Percentiles rank a stretch among this genome's conserved stretches.
These are phyloP conservation scores for Rubroboletus pulcherrimus DNA, from an alignment of 768 basidiomycete genomes.

Conservation along the genomic window DNA sequence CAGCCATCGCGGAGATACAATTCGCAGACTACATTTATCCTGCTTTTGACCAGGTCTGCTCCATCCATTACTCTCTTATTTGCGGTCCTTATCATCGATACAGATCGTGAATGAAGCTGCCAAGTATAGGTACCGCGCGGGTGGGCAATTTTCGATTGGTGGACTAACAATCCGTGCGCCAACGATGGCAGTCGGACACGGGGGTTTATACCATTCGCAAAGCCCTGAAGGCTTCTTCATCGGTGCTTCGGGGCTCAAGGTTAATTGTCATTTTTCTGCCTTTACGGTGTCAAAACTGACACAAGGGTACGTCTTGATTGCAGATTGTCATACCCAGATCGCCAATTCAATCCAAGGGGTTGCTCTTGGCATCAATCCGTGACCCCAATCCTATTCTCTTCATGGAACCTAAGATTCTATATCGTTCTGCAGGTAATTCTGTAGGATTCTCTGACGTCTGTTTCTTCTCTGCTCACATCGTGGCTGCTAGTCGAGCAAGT, in stretches of 20 bases:
- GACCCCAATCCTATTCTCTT: conserved; percentile 94
- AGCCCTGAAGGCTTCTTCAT: conserved; percentile 94
- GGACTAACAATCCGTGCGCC: conserved; percentile 80
- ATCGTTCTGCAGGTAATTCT: conserved; percentile 73
- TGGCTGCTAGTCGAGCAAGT: conserved; percentile 75
- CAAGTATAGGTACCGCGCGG: conserved; percentile 87
- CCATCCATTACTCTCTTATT: not conserved
- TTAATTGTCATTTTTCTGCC: conserved; percentile 21
- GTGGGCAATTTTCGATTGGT: conserved; percentile 79
- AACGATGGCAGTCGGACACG: conserved; percentile 90
- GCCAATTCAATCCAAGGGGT: conserved; percentile 93
- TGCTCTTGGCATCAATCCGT: conserved; percentile 80
- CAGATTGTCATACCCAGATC: conserved; percentile 88
- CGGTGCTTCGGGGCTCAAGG: conserved; percentile 87
- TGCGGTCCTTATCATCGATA: not conserved
- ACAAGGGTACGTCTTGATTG: not conserved
- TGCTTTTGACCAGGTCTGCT: conserved; percentile 83
- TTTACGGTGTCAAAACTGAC: not conserved
- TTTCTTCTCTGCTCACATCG: conserved; percentile 1
- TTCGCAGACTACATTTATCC: conserved; percentile 91
- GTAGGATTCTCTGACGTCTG: not conserved
- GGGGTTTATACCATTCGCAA: conserved; percentile 91
- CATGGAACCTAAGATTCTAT: conserved; percentile 93
- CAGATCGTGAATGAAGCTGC: conserved; percentile 94
- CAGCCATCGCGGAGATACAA: conserved; percentile 91